Evolutionary conservation across 1,284 basidiomycete genomes (phyloP).

Genomic region (Anthracocystis setariae): DNA sequence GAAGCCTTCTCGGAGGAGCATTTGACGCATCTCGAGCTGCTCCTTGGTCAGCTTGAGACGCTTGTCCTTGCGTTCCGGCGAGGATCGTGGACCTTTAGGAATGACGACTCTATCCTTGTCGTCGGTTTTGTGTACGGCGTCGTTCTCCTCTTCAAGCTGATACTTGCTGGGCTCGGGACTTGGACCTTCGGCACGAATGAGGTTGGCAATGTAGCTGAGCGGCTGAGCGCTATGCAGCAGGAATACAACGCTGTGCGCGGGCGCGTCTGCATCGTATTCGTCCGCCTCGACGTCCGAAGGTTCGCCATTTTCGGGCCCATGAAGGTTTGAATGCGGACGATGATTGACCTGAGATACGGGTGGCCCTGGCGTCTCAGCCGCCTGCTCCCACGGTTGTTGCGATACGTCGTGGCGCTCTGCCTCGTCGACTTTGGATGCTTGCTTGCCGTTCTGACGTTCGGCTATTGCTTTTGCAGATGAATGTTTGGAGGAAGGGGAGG

Average conservation of each 20-base stretch:
- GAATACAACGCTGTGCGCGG: conserved; percentile 58
- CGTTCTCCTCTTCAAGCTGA: conserved; percentile 19
- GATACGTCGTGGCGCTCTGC: conserved; percentile 25
- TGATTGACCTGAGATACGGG: conserved; percentile 45
- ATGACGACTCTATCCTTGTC: conserved; percentile 24
- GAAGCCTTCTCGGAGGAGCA: conserved; percentile 44
- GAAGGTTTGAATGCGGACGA: conserved; percentile 31
- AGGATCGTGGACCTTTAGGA: conserved; percentile 22
- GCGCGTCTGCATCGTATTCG: conserved; percentile 58
- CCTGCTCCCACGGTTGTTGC: conserved; percentile 37
- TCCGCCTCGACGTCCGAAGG: conserved; percentile 44
- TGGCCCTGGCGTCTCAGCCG: conserved; percentile 37
- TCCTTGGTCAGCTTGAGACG: conserved; percentile 28
- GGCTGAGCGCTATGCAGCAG: conserved; percentile 58
- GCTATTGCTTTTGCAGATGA: conserved; percentile 30
- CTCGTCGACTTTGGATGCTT: conserved; percentile 9
- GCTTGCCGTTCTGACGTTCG: conserved; percentile 8
- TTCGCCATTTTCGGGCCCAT: conserved; percentile 49
- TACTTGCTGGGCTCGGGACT: conserved; percentile 43
- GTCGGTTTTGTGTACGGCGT: background rate
- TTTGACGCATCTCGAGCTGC: conserved; percentile 41
- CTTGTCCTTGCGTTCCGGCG: conserved; percentile 40
- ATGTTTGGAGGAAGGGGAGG: conserved; percentile 33
- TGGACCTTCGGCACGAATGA: conserved; percentile 57
- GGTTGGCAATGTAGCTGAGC: conserved; percentile 56